Evolutionary conservation across 768 basidiomycete species (phyloP).

Genomic region (Rubroboletus pulcherrimus): DNA sequence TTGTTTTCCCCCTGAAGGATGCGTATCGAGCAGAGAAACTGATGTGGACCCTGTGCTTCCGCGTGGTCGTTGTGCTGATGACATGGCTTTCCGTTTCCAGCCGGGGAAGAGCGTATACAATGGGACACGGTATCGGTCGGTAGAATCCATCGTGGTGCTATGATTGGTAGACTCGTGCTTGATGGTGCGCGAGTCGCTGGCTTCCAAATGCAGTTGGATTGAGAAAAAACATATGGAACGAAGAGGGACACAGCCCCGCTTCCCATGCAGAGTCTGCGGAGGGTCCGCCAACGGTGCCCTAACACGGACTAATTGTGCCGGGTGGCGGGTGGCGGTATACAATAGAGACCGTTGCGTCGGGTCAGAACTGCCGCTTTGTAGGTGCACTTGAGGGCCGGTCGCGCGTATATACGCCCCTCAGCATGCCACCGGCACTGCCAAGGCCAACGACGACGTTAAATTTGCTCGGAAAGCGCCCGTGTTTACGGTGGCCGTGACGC

Average conservation of each 20-base stretch:
- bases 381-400: constrained; percentile 21
- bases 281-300: neutral
- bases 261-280: constrained; percentile 1
- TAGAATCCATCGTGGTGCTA: constrained; percentile 56
- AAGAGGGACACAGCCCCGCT: constrained; percentile 21
- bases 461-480: constrained; percentile 6
- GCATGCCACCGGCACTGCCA: constrained; percentile 8
- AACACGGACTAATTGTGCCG: constrained; percentile 23
- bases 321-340: constrained; percentile 35
- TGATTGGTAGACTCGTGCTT: constrained; percentile 31
- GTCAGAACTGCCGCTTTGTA: constrained; percentile 2
- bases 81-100: constrained; percentile 38
- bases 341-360: constrained; percentile 23
- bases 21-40: constrained; percentile 18
- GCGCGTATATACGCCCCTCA: constrained; percentile 1
- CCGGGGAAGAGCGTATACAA: constrained; percentile 84
- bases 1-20: constrained; percentile 18
- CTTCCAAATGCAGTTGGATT: constrained; percentile 7
- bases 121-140: constrained; percentile 63
- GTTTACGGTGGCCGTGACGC: constrained; percentile 12
- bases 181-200: constrained; percentile 4
- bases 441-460: constrained; percentile 7
- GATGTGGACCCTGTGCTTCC: constrained; percentile 3
- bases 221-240: constrained; percentile 12
- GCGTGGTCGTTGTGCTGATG: neutral